phyloP scores from a whole-genome alignment of 371 early-diverging fungal genomes.

The Apophysomyces sp. region DNA sequence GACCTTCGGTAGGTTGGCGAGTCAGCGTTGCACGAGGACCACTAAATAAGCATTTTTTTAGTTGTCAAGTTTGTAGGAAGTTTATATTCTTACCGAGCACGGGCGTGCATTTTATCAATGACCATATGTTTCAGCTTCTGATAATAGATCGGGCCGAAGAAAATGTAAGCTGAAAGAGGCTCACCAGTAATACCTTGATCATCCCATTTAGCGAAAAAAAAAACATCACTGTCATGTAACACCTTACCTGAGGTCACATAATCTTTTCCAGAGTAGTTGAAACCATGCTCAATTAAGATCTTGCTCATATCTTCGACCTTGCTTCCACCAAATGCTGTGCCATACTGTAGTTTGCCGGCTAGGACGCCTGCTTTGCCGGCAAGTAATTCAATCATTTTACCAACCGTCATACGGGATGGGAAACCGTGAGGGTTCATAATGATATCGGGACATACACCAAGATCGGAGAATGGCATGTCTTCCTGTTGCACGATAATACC shows the following conservation, averaged over 20 bases:
- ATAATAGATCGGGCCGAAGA: constrained; percentile 98
- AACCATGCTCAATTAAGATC: constrained; percentile 94
- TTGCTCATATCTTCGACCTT: constrained; percentile 96
- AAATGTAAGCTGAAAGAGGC: constrained; percentile 93
- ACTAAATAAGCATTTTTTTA: constrained; percentile 24
- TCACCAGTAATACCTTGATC: constrained; percentile 83
- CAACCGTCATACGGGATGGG: constrained; percentile 99
- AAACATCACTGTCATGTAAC: not conserved
- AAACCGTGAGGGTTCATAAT: constrained; percentile 99
- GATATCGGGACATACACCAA: constrained; percentile 96
- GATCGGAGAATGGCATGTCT: constrained; percentile 99
- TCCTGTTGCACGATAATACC: constrained; percentile 97
- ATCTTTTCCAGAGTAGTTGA: constrained; percentile 99
- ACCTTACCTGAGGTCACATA: constrained; percentile 84
- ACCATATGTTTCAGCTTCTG: constrained; percentile 99
- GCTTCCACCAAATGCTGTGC: constrained; percentile 97
- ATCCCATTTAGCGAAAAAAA: constrained; percentile 17
- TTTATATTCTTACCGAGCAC: constrained; percentile 68
- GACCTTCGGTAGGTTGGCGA: constrained; percentile 99
- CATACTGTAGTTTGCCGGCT: constrained; percentile 94
- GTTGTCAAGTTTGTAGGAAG: not conserved
- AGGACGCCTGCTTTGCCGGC: constrained; percentile 99
- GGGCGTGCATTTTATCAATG: constrained; percentile 99
- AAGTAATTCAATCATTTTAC: constrained; percentile 98
- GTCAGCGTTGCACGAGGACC: constrained; percentile 96